Evolutionary conservation across 1,139 yeast species (phyloP).

Genomic region (Magnusiomyces magnusii): DNA sequence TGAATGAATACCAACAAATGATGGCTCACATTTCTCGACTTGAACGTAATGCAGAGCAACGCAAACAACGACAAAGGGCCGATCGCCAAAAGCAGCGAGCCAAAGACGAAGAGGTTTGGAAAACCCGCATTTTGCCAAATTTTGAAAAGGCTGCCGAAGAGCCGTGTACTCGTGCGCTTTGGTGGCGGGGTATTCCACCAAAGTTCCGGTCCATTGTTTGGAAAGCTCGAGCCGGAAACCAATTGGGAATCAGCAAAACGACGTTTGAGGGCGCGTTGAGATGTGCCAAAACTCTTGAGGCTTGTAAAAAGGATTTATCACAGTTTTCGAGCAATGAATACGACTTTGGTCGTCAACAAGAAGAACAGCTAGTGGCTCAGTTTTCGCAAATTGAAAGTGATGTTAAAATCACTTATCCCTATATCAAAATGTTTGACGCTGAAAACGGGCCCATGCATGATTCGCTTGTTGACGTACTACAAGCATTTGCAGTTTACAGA

Average conservation of each 20-base stretch:
- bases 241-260: slow-evolving; percentile 23
- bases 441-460: slow-evolving; percentile 33
- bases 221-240: slow-evolving; percentile 42
- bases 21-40: slow-evolving; percentile 39
- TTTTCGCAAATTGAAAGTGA: slow-evolving; percentile 28
- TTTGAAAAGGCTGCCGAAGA: slow-evolving; percentile 33
- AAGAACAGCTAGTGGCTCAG: slow-evolving; percentile 19
- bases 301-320: neutral
- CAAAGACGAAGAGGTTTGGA: slow-evolving; percentile 40
- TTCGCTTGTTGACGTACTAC: slow-evolving; percentile 30
- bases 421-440: slow-evolving; percentile 38
- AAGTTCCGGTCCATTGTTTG: slow-evolving; percentile 44
- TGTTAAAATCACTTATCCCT: slow-evolving; percentile 38
- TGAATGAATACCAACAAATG: slow-evolving; percentile 46
- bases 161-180: slow-evolving; percentile 44
- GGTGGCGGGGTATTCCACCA: slow-evolving; percentile 65
- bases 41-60: slow-evolving; percentile 23
- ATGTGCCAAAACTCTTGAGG: slow-evolving; percentile 16
- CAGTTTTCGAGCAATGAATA: neutral
- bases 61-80: slow-evolving; percentile 27
- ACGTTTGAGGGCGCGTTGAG: slow-evolving; percentile 22
- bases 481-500: slow-evolving; percentile 31
- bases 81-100: slow-evolving; percentile 27
- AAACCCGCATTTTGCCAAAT: slow-evolving; percentile 36
- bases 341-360: slow-evolving; percentile 4